Conservation (phyloP, 1,284 basidiomycete genomes). For the Pyrrhoderma noxium region DNA sequence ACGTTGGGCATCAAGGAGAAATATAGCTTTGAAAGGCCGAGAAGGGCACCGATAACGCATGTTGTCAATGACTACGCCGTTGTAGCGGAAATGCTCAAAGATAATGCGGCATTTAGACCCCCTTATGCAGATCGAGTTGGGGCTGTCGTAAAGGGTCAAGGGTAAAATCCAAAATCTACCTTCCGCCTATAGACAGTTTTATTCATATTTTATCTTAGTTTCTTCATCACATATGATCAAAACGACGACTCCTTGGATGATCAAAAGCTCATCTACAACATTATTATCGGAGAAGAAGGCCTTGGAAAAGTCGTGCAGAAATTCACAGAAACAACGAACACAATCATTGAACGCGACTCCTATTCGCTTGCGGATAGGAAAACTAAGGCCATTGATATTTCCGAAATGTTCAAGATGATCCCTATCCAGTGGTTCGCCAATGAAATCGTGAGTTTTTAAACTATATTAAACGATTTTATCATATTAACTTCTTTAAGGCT, state of each 20-base stretch:
- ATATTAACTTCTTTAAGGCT: conserved; percentile 35
- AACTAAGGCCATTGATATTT: conserved; percentile 53
- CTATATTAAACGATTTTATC: not conserved
- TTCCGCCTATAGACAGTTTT: not conserved
- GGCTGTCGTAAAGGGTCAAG: conserved; percentile 47
- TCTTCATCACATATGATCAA: conserved; percentile 50
- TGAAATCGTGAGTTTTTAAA: conserved; percentile 47
- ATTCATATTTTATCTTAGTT: too few species aligned
- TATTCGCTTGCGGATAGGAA: conserved; percentile 47
- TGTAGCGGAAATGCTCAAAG: conserved; percentile 46
- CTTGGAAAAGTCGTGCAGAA: conserved; percentile 43
- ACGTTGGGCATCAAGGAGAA: conserved; percentile 45
- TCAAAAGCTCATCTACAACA: conserved; percentile 41
- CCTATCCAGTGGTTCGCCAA: conserved; percentile 63
- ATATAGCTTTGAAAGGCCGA: conserved; percentile 49
- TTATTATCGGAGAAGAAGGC: conserved; percentile 38
- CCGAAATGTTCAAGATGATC: conserved; percentile 58
- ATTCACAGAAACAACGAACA: conserved; percentile 55
- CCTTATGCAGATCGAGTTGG: conserved; percentile 44
- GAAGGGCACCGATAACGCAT: conserved; percentile 22
- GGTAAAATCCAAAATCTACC: conserved; percentile 33
- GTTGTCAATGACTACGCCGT: conserved; percentile 42
- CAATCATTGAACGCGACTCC: conserved; percentile 46
- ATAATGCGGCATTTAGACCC: conserved; percentile 37
- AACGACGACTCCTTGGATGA: conserved; percentile 35